A percentile compares a stretch with the other conserved stretches of the same genome.
phyloP scores from a whole-genome alignment of 2,329 filamentous ascomycete species.

The Orbilia javanica region DNA sequence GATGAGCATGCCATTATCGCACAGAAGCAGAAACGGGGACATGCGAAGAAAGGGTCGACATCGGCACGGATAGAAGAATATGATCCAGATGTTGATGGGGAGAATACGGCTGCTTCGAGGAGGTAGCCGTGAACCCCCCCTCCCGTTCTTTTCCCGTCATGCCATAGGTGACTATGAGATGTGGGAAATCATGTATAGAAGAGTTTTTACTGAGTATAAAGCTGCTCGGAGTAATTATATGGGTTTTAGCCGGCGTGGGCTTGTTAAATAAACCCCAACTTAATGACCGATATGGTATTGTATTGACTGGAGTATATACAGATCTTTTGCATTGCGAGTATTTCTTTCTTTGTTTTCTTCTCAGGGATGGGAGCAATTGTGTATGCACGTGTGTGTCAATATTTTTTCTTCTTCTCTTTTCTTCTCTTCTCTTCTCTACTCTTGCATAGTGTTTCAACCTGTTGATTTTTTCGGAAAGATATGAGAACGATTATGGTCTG shows the following conservation, averaged over 20 bases:
- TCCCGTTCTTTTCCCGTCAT: neutral
- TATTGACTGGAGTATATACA: slow-evolving; percentile 31
- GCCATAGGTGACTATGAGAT: neutral
- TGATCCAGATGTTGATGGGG: slow-evolving; percentile 51
- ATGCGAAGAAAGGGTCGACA: neutral
- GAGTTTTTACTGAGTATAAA: neutral
- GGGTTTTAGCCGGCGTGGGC: neutral
- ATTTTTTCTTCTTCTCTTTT: too few relatives aligned
- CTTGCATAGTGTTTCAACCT: too few relatives aligned
- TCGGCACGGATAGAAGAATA: slow-evolving; percentile 37
- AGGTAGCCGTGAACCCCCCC: too few relatives aligned
- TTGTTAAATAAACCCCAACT: neutral
- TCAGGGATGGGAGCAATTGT: slow-evolving; percentile 2
- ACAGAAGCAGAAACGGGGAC: slow-evolving; percentile 24
- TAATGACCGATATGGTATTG: slow-evolving; percentile 30
- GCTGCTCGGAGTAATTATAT: slow-evolving; percentile 7
- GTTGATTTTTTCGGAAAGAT: slow-evolving; percentile 2
- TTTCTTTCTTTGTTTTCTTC: neutral
- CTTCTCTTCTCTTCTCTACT: neutral
- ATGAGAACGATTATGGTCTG: slow-evolving; percentile 5
- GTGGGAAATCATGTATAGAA: slow-evolving; percentile 6
- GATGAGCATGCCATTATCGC: slow-evolving; percentile 45
- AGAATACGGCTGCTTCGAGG: slow-evolving; percentile 15
- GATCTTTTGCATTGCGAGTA: slow-evolving; percentile 18
- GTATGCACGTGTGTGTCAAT: neutral